These are phyloP conservation scores for Mediolabrus comicus DNA, from an alignment of 108 stramenopile genomes.

Conservation along the genomic window DNA sequence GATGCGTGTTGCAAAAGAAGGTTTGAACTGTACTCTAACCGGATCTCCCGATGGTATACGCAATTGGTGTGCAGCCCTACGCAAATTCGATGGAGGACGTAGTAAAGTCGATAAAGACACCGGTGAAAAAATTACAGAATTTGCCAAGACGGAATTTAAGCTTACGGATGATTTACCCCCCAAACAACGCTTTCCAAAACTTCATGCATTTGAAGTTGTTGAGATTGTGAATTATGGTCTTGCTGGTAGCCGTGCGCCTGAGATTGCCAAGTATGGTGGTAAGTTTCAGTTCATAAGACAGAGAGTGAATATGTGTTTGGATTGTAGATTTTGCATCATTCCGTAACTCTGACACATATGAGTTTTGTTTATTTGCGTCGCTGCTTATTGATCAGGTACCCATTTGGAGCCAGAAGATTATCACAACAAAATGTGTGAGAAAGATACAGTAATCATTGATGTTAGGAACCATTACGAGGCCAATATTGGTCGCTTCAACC, in stretches of 20 bases:
- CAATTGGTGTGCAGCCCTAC: constrained; percentile 60
- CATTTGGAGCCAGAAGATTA: constrained; percentile 87
- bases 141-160: constrained; percentile 85
- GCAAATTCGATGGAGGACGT: constrained; percentile 53
- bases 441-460: constrained; percentile 87
- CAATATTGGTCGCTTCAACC: constrained; percentile 59
- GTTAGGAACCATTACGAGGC: constrained; percentile 92
- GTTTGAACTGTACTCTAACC: constrained; percentile 91
- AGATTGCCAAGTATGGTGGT: constrained; percentile 64
- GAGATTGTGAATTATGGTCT: constrained; percentile 91
- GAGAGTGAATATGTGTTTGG: too few relatives aligned
- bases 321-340: not conserved
- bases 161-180: constrained; percentile 69
- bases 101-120: constrained; percentile 9
- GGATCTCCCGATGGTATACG: constrained; percentile 47
- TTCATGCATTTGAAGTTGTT: constrained; percentile 72
- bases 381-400: too few relatives aligned
- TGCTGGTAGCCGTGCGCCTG: constrained; percentile 65
- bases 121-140: constrained; percentile 42
- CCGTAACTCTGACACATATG: not conserved
- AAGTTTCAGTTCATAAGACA: not conserved
- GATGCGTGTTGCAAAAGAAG: constrained; percentile 85
- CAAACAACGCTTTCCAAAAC: constrained; percentile 71
- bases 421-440: constrained; percentile 73
- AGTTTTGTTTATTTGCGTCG: not conserved